Evolutionary conservation across 2,329 filamentous ascomycete species (phyloP), one percentile per base, ranked within the genome.

Genomic region (Microsporum canis): DNA sequence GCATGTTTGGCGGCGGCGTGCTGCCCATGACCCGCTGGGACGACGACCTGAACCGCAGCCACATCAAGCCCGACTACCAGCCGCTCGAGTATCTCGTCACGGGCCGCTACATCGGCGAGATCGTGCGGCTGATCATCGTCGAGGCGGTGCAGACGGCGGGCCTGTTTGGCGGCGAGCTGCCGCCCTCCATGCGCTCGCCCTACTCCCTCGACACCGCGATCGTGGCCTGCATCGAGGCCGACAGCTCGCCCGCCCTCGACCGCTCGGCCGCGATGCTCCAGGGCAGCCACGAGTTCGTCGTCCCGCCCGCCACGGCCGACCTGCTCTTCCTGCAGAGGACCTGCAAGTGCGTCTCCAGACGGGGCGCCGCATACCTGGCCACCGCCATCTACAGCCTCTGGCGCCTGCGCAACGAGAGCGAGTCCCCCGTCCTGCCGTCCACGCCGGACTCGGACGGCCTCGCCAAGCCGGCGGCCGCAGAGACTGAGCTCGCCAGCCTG

Each of bases 11-110:
- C 56, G 79, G 82, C 62, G 75, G 79, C 27, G 76, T 84, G 33
- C 75, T 85, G 41, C 81, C 82, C 0, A 79, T 77, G 65, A 84
- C 83, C 4, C 75, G 79, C 12, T 86, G 83, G 83, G 84, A 87
- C 65, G 81, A 85, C 5, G 67, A 77, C 34, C 74, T 87, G 57
- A 86, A 86, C 69, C 70, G 73, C 33, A 77, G 76, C 4, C 84
- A 86, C 66, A 67, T 78, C 14, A 74, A 79, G 7, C 84, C 84
- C 0, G 81, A 85, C 70, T 86, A 85, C 65, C 84, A 87, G 66
- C 84, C 84, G 0, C 77, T 86, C 62, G 84, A 87, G 67, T 83
- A 85, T 66, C 79, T 86, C 73, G 79, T 83, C 64, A 83, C 82
- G 8, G 84, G 84, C 17, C 79, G 82, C 14, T 86, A 86, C 67